Conservation (phyloP, 192 early-diverging fungal genomes). For the Podila horticola region DNA sequence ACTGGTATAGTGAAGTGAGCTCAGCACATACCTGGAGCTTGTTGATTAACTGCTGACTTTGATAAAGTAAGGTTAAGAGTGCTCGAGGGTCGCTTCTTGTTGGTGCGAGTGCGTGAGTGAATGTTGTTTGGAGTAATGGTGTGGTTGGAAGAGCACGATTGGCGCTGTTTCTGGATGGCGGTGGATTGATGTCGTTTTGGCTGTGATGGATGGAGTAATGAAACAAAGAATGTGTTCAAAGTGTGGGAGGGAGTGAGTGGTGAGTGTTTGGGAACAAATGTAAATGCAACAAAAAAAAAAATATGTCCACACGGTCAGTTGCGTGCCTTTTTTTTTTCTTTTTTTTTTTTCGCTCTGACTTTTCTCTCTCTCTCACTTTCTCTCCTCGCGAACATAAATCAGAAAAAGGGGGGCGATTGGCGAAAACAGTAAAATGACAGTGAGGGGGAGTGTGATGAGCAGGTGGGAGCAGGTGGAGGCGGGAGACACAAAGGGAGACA, state of each 20-base stretch:
- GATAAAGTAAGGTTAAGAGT: no score
- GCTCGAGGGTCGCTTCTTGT: no score
- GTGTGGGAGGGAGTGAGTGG: not conserved
- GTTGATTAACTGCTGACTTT: no score
- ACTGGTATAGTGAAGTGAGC: no score
- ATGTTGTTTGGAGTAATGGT: not conserved
- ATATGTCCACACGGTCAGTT: not conserved
- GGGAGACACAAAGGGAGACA: no score
- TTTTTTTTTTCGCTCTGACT: not conserved
- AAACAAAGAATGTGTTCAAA: not conserved
- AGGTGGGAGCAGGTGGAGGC: no score
- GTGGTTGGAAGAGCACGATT: not conserved
- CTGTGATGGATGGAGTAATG: no score
- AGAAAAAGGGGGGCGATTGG: conserved; percentile 10
- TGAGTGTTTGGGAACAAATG: not conserved
- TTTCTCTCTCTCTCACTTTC: not conserved
- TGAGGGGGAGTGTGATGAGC: no score
- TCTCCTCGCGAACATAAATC: not conserved
- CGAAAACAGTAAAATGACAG: no score
- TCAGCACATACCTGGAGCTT: no score
- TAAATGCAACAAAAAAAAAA: not conserved
- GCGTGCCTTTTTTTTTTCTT: not conserved
- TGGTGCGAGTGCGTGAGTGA: not conserved
- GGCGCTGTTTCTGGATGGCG: not conserved
- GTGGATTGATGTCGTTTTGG: no score